Conservation (phyloP, 1,139 yeast species). For the Suhomyces anneliseae region DNA sequence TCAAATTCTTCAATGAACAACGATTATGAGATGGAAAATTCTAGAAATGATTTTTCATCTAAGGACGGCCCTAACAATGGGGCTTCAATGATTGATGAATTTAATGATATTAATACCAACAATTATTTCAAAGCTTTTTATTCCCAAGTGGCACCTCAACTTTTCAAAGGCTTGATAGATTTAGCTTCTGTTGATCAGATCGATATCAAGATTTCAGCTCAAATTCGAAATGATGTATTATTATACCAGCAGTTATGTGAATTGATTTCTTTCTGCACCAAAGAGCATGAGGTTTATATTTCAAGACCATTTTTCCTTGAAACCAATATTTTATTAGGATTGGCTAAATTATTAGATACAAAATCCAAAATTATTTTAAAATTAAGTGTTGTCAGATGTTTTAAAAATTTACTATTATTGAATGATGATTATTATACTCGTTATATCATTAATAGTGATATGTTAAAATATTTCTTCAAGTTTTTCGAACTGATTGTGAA, state of each 20-base stretch:
- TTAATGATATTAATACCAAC: slow-evolving; percentile 44
- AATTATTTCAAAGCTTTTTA: slow-evolving; percentile 65
- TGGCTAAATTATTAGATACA: slow-evolving; percentile 44
- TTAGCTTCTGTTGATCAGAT: slow-evolving; percentile 17
- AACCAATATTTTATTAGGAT: slow-evolving; percentile 53
- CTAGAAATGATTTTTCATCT: slow-evolving; percentile 11
- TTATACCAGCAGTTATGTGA: slow-evolving; percentile 69
- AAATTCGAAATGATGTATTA: slow-evolving; percentile 32
- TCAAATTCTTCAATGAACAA: slow-evolving; percentile 8
- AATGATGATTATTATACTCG: slow-evolving; percentile 63
- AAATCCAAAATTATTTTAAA: slow-evolving; percentile 51
- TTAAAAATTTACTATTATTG: slow-evolving; percentile 56
- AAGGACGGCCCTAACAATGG: slow-evolving; percentile 2
- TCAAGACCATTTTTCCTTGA: slow-evolving; percentile 65
- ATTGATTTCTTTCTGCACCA: slow-evolving; percentile 61
- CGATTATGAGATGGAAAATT: slow-evolving; percentile 15
- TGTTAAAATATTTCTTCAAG: slow-evolving; percentile 52
- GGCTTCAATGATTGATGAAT: slow-evolving; percentile 20
- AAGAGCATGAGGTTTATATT: slow-evolving; percentile 56
- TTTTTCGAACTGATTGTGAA: slow-evolving; percentile 52
- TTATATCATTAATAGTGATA: slow-evolving; percentile 55
- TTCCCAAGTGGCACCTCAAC: slow-evolving; percentile 54
- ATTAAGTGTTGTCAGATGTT: slow-evolving; percentile 63
- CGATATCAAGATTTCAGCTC: slow-evolving; percentile 10
- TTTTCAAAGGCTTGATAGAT: slow-evolving; percentile 54